phyloP scores from a whole-genome alignment of 352 stramenopile genomes.

The Phytopythium litorale region DNA sequence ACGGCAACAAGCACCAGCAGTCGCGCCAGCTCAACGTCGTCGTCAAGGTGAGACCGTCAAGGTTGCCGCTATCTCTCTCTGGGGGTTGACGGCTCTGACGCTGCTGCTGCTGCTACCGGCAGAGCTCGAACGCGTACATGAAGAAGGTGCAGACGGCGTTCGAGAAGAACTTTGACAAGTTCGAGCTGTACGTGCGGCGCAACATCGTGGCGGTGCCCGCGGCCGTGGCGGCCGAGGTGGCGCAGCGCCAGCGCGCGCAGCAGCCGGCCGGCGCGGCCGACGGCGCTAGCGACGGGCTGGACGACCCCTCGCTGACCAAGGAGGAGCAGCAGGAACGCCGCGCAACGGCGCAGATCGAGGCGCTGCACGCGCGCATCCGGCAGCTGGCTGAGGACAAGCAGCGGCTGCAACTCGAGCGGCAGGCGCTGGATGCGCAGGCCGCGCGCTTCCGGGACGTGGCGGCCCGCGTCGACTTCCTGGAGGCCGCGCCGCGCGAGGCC shows the following conservation, averaged over 20 bases:
- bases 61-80: background rate
- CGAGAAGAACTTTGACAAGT: slow-evolving; percentile 83
- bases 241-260: slow-evolving; percentile 31
- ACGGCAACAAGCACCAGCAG: slow-evolving; percentile 58
- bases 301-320: slow-evolving; percentile 27
- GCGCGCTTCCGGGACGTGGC: slow-evolving; percentile 33
- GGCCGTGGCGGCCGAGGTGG: slow-evolving; percentile 37
- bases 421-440: slow-evolving; percentile 34
- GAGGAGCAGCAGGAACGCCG: slow-evolving; percentile 38
- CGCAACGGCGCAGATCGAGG: slow-evolving; percentile 31
- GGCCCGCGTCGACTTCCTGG: slow-evolving; percentile 41
- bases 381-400: slow-evolving; percentile 35
- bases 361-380: slow-evolving; percentile 31
- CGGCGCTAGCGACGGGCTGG: slow-evolving; percentile 8
- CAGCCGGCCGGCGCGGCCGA: slow-evolving; percentile 5
- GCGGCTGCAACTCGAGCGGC: slow-evolving; percentile 40
- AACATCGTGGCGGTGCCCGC: slow-evolving; percentile 67
- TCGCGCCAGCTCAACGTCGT: slow-evolving; percentile 54
- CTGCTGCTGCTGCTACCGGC: background rate
- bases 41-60: slow-evolving; percentile 35
- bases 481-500: slow-evolving; percentile 30
- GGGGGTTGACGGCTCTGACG: background rate
- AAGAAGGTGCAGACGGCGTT: slow-evolving; percentile 52
- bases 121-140: slow-evolving; percentile 67
- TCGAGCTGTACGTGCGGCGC: slow-evolving; percentile 72